Conservation (phyloP, 345 rosid species). For the Citrus reticulata region DNA sequence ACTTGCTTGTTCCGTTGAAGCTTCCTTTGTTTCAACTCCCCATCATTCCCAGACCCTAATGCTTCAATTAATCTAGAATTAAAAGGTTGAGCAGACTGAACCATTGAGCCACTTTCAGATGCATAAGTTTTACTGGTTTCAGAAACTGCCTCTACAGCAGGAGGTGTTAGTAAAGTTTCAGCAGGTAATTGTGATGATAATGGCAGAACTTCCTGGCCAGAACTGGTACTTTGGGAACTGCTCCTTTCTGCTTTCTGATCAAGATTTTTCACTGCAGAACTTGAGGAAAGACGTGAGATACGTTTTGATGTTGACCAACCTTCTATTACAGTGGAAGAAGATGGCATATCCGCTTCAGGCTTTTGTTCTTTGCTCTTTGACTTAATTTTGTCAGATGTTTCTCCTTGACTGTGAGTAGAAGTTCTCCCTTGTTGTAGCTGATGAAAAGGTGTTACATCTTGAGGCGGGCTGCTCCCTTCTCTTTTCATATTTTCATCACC, state of each 20-base stretch:
- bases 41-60: constrained; percentile 32
- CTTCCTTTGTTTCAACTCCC: constrained; percentile 54
- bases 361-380: constrained; percentile 28
- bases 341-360: constrained; percentile 32
- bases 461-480: constrained; percentile 32
- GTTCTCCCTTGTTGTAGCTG: constrained; percentile 33
- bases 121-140: constrained; percentile 28
- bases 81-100: constrained; percentile 33
- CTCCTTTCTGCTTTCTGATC: constrained; percentile 27
- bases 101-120: constrained; percentile 37
- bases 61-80: constrained; percentile 36
- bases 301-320: constrained; percentile 34
- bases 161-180: constrained; percentile 29
- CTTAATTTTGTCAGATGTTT: constrained; percentile 24
- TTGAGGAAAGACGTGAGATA: constrained; percentile 36
- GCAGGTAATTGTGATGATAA: constrained; percentile 34
- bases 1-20: constrained; percentile 74
- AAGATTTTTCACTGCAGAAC: constrained; percentile 32
- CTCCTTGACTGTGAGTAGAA: constrained; percentile 32
- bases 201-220: constrained; percentile 31
- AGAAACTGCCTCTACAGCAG: constrained; percentile 31
- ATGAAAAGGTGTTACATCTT: constrained; percentile 34
- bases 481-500: constrained; percentile 45
- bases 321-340: constrained; percentile 32
- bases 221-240: constrained; percentile 20